These are phyloP conservation scores for Geoglossum glabrum DNA, from an alignment of 495 filamentous ascomycete genomes.

Conservation along the genomic window DNA sequence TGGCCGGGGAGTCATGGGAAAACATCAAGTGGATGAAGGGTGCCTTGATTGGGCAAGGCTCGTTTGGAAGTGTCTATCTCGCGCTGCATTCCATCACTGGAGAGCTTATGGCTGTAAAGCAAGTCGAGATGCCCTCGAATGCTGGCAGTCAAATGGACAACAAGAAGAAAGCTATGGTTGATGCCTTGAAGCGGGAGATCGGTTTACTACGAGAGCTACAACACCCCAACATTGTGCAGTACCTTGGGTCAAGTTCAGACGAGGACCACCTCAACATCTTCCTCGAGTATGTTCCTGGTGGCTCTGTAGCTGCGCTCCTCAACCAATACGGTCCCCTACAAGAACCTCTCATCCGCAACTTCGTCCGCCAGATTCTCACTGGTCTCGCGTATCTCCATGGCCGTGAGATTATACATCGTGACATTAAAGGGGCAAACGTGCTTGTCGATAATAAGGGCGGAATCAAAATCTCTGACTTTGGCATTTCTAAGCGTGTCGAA, in stretches of 20 bases:
- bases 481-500: constrained; percentile 94
- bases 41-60: constrained; percentile 87
- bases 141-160: constrained; percentile 65
- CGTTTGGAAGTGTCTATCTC: constrained; percentile 90
- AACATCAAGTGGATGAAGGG: constrained; percentile 99
- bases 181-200: constrained; percentile 91
- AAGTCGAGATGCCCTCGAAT: constrained; percentile 79
- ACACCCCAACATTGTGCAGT: constrained; percentile 95
- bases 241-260: constrained; percentile 81
- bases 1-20: constrained; percentile 83
- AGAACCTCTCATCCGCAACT: constrained; percentile 86
- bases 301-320: constrained; percentile 92
- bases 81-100: constrained; percentile 94
- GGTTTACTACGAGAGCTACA: constrained; percentile 82
- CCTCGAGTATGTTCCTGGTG: constrained; percentile 95
- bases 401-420: constrained; percentile 90
- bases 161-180: constrained; percentile 93
- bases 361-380: constrained; percentile 86
- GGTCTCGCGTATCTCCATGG: constrained; percentile 93
- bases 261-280: constrained; percentile 96
- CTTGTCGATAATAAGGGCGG: constrained; percentile 97
- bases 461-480: constrained; percentile 96
- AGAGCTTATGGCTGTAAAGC: constrained; percentile 95
- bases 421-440: constrained; percentile 92
- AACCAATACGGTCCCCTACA: constrained; percentile 91